Base-by-base conservation (phyloP, 1,284 basidiomycete genomes). In the Xerocomus tenax region DNA sequence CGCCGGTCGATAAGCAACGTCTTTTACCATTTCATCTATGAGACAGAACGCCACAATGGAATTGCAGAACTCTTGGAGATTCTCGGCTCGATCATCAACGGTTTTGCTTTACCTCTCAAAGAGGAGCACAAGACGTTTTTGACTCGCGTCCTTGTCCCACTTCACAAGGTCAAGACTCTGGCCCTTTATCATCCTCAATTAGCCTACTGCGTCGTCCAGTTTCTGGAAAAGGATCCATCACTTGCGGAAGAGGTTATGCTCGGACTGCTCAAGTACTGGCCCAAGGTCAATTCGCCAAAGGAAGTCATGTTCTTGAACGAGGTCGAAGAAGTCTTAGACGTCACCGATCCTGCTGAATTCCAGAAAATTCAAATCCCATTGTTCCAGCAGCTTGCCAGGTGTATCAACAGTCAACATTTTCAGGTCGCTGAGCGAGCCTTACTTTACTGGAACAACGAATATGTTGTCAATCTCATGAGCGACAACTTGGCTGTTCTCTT, bases 291-390 rank as follows among this genome's bases (percentile, higher is more conserved):
- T 71, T 95, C 91, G 42, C 94, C 93, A n/a, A 99, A 99, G 72
- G 96, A 98, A 69, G 96, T 98, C 71, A 98, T 99, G 96, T 98
- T 92, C 75, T 76, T 99, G 57, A 98, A 98, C 72, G 96, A 99
- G 74, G 92, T 98, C 52, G 96, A 99, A 70, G 96, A 99, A 73
- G 91, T 99, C 16, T 73, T 99, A 54, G 96, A 99, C 68, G 96
- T 98, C 50, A 98, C 98, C 61, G 95, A 98, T 68, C 91, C 93
- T 8, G 79, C 78, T 53, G 95, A 98, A 70, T 99, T 98, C 73
- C 87, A 87, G 69, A 98, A 98, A 78, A 91, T 98, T 57, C 90
- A 96, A 71, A 77, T 92, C 34, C 84, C 91, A 1, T 75, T 98
- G 45, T 99, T 98, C 79, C 85, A 87, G 57, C 96, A 98, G 68